Evolutionary conservation across 2,329 filamentous ascomycete genomes (phyloP).

Genomic region (Xylariaceae sp.): DNA sequence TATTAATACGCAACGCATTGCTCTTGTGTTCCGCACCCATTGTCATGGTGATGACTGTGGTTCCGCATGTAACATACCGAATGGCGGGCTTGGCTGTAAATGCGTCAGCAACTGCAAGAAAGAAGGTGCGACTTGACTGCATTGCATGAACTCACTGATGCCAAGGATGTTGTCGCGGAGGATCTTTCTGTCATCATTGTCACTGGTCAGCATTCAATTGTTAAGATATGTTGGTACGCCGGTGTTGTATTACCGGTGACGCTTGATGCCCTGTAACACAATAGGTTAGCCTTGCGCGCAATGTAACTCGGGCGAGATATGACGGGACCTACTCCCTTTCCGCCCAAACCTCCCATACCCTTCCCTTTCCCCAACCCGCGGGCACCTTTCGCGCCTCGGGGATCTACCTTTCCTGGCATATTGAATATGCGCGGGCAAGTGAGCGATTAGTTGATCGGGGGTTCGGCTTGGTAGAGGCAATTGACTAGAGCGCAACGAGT

Average conservation of each 20-base stretch:
- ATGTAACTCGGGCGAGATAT: background rate
- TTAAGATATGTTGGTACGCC: background rate
- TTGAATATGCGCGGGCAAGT: background rate
- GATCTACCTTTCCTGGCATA: constrained; percentile 15
- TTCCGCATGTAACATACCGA: constrained; percentile 37
- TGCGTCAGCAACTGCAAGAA: constrained; percentile 13
- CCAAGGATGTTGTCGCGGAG: constrained; percentile 33
- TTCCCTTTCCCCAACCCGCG: constrained; percentile 19
- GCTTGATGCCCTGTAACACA: constrained; percentile 21
- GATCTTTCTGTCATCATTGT: constrained; percentile 26
- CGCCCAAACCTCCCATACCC: constrained; percentile 16
- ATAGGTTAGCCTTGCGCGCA: background rate
- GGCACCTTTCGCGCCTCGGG: constrained; percentile 19
- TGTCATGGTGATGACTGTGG: background rate
- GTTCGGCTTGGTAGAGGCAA: too few species aligned
- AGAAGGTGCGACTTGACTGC: background rate
- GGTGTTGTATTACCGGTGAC: constrained; percentile 23
- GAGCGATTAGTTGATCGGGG: too few species aligned
- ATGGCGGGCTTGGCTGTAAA: constrained; percentile 52
- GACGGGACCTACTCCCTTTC: constrained; percentile 23
- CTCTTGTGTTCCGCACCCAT: too few species aligned
- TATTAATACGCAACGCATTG: too few species aligned
- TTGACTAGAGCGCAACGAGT: too few species aligned
- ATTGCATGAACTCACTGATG: constrained; percentile 27
- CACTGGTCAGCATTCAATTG: background rate